Base-by-base conservation (phyloP, 352 stramenopile genomes). In the Phytophthora sojae region DNA sequence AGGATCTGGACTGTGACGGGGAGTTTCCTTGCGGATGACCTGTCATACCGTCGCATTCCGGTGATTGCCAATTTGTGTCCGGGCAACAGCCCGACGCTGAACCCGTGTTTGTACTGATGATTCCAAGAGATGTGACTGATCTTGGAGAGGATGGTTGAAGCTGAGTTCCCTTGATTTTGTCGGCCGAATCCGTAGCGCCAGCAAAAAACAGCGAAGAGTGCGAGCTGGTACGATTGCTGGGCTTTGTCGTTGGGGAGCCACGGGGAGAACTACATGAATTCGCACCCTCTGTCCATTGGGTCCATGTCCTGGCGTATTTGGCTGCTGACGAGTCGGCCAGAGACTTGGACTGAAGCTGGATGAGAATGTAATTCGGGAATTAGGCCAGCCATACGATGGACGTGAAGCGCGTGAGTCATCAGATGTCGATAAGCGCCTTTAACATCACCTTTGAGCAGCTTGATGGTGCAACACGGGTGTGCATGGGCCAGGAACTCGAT, bases 71-170 rank as follows among this genome's bases (percentile, higher is more conserved):
- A 12, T 37, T 37, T 37, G 32, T 37, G 32, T 12, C 32, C 32
- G 32, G 32, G 32, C 32, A 37, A 11, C 2, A 37, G 5, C 3
- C 32, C 23, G 23, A 66, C 49, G 17, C 8, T 15, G 14, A 53
- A 66, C 1, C 59, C 59, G 6, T 51, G 59, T 2, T n/a, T 11
- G 2, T 19, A 15, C 23, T 52, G 49, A 66, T 66, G 59, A 59
- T 66, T 11, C 59, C 59, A 65, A 21, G 49, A 65, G 3, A 67
- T 6, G 5, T 60, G 60, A 42, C 60, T 60, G 19, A 54, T 59
- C 35, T 59, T 59, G 49, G 49, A 35, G 32, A 59, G 60, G 19
- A 67, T 15, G 49, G 21, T 59, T 1, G 37, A 53, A 3, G 25
- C 37, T 17, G 49, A 15, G 11, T 67, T 60, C 11, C 60, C 49